Evolutionary conservation across 345 rosid species (phyloP), one percentile per base, ranked within the genome.

Genomic region (Corchorus olitorius): DNA sequence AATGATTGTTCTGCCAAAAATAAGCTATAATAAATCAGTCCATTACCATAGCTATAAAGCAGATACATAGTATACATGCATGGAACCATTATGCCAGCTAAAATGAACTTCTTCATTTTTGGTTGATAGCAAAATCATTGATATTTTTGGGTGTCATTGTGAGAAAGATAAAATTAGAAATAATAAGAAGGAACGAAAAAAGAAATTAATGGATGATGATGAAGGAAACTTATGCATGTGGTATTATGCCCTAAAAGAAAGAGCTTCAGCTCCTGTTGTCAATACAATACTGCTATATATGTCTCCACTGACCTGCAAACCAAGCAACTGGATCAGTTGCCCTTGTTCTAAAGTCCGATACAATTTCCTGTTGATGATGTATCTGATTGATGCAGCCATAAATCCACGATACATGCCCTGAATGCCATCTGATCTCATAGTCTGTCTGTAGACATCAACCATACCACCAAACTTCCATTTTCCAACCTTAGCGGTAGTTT

Each of bases 361-460:
- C 49, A 92, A 89, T 41, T 90, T 92, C 82, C 87, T 89, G 73
- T 87, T 87, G 63, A 90, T 89, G 8, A 83, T 73, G 54, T 86
- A 89, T 39, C 91, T 91, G 45, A 89, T 87, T 71, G 88, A 85
- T 0, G 89, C 83, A 56, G 90, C 82, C 85, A 80, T 83, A 84
- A 85, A 92, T 66, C 97, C 94, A 60, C 97, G 92, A 87, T 90
- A 92, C 27, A 92, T 86, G 10, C 97, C 97, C 13, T 82, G 90
- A 70, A 90, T 37, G 39, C 97, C 97, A 80, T 92, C 93, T 54
- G 93, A 77, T 62, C 84, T 77, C 72, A 90, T 5, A 3, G 97
- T 92, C 86, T 92, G 90, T 82, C 77, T 87, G 85, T 86, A 92
- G 43, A 90, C 97, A 58, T 92, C 93, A 12, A 86, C 55, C 43